These are phyloP conservation scores for Triticum urartu DNA, from an alignment of 176 grass and related monocot species.

Conservation along the genomic window DNA sequence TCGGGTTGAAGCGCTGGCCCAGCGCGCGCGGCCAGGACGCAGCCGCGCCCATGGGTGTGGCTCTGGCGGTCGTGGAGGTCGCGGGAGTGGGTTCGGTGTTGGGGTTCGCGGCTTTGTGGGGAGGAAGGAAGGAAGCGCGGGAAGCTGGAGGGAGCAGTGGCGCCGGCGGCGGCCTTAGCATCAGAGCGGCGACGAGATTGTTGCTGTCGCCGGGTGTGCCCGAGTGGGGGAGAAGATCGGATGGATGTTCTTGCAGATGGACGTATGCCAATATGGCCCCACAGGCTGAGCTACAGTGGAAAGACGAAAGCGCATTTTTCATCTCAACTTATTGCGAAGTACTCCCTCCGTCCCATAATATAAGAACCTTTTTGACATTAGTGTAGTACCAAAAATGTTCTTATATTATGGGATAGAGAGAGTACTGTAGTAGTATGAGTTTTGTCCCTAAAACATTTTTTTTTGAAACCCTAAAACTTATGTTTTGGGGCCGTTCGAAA, in stretches of 20 bases:
- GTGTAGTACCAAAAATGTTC: no score
- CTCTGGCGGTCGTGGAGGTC: background rate
- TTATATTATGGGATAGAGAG: no score
- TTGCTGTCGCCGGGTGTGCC: background rate
- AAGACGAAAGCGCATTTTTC: no score
- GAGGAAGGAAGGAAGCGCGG: slow-evolving; percentile 17
- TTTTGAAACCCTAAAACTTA: no score
- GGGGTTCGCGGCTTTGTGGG: slow-evolving; percentile 24
- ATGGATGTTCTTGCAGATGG: background rate
- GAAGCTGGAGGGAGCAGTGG: slow-evolving; percentile 25
- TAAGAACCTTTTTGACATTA: no score
- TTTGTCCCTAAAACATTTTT: no score
- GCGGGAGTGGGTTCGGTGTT: slow-evolving; percentile 1
- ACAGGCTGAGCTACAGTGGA: background rate
- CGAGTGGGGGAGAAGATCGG: background rate
- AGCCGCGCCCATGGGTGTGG: slow-evolving; percentile 37
- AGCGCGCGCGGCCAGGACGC: slow-evolving; percentile 68
- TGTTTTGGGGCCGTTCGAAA: no score
- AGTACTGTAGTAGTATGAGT: no score
- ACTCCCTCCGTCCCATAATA: no score
- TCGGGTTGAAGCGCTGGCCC: slow-evolving; percentile 79
- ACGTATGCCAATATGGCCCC: background rate
- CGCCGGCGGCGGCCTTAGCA: slow-evolving; percentile 42
- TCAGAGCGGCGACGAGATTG: slow-evolving; percentile 2
- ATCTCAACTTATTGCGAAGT: no score